These are phyloP conservation scores for Zymoseptoria crescenta DNA, from an alignment of 2,329 filamentous ascomycete species.

Conservation along the genomic window DNA sequence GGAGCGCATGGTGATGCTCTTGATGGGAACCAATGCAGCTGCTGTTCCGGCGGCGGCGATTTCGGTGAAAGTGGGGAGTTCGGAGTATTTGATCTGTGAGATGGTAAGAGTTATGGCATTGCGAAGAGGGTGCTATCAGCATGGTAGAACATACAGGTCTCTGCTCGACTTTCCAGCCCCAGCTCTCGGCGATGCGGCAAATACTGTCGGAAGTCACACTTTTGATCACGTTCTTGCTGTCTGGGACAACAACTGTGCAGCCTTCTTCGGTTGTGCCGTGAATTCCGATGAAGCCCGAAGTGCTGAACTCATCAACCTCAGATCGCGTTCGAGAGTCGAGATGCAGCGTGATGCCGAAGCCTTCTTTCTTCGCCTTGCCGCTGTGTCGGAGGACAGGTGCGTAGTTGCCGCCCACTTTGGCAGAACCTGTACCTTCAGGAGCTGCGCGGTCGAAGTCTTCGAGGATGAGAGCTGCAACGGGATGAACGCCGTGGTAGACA, in stretches of 20 bases:
- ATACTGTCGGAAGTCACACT: constrained; percentile 77
- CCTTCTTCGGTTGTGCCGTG: constrained; percentile 48
- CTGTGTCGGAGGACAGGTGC: constrained; percentile 84
- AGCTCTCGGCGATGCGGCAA: constrained; percentile 63
- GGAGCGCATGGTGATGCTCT: constrained; percentile 70
- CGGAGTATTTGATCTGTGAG: constrained; percentile 55
- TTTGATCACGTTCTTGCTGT: constrained; percentile 79
- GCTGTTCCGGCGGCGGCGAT: constrained; percentile 90
- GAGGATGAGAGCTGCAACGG: constrained; percentile 79
- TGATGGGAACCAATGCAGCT: constrained; percentile 83
- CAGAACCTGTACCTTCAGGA: constrained; percentile 80
- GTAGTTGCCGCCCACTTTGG: constrained; percentile 96
- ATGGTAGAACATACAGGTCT: constrained; percentile 47
- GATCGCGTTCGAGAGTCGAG: constrained; percentile 76
- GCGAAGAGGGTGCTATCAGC: too few relatives aligned
- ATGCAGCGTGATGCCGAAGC: constrained; percentile 91
- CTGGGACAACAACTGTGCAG: constrained; percentile 69
- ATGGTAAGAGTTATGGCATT: not conserved
- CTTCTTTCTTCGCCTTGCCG: constrained; percentile 67
- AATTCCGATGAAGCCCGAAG: constrained; percentile 84
- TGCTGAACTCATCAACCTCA: constrained; percentile 93
- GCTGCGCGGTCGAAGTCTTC: constrained; percentile 91
- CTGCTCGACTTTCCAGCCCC: constrained; percentile 79
- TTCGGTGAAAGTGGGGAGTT: constrained; percentile 59
- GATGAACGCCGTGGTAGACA: constrained; percentile 84